Base-by-base conservation (phyloP, 2,329 filamentous ascomycete species). In the Pseudogymnoascus verrucosus region DNA sequence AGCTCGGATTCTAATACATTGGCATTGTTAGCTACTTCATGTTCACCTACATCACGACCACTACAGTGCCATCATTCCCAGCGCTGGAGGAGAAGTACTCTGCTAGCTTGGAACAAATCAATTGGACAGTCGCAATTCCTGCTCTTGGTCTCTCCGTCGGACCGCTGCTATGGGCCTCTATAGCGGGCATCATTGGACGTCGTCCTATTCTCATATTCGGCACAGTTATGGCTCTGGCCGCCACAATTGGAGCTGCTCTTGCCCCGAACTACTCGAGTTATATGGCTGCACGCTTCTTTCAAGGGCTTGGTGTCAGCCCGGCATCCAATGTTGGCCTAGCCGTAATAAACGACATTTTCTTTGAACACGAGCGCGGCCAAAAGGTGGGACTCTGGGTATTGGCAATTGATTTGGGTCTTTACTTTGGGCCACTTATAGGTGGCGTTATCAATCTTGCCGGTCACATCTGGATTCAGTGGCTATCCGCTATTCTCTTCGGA, bases 11-110 rank as follows among this genome's bases (percentile, higher is more conserved):
- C 40, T 42, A 42, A 42, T 42, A 42, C 16, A 42, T 12, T 42
- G 10, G 40, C 40, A 12, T 21, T 42, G 37, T 51, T 51, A 82
- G 79, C 65, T 83, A 84, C 68, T 84, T 84, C 68, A 73, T 84
- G 66, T 83, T 84, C 73, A 84, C 82, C 14, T 85, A 84, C 72
- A 76, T 84, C 65, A 84, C 82, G 0, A 84, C 82, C 1, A 82
- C 80, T 0, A 82, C 81, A 0, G 79, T 84, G 1, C 81, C 82
- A 2, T 82, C 81, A 0, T 84, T 83, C 65, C 71, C 76, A 0
- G 73, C 76, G 21, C 75, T 84, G 21, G 77, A 84, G 68, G 72
- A 76, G 1, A 74, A 79, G 61, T 83, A 79, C 69, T 63, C 68
- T 51, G 76, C 80, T 65, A 75, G 69, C 31, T 78, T 79, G 64